Evolutionary conservation across 176 grass and related monocot genomes (phyloP), one percentile per base, ranked within the genome.

Genomic region (Cenchrus fungigraminus): DNA sequence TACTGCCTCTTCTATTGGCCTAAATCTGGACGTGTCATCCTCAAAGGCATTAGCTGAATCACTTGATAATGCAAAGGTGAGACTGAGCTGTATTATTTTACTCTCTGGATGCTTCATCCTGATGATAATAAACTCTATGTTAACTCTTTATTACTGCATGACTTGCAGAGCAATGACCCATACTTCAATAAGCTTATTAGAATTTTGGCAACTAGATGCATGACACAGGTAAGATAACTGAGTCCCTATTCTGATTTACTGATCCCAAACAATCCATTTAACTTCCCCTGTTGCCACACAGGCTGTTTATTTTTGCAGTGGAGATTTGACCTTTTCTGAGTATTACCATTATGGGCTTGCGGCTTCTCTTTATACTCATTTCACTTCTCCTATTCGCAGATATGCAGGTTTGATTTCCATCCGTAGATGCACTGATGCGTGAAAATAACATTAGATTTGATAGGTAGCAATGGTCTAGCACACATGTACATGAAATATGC

Each of bases 131-230:
- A 31, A 68, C 40, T 53, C 17, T 29, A 20, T 65, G 31, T 53
- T 90, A n/a, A 65, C 60, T 72, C 29, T 74, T 88, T 2, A 57
- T 82, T 89, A 66, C 72, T 85, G 52, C 81, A 74, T 86, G 58
- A 46, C 47, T 16, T 81, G 58, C 91, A 98, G 96, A 87, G 82
- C 58, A 86, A 95, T 86, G 96, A 98, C 86, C 96, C 96, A 60
- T 98, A 98, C 71, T 98, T 98, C 71, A 98, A 98, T 71, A 98
- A 98, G 88, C 91, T 95, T 83, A 92, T 98, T 66, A 94, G 97
- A 80, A 94, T 95, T 91, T 81, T 98, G 84, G 97, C 97, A 54
- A 98, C 97, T 86, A 90, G 91, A 94, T 98, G 97, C 93, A 98
- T 98, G 97, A 96, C 93, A 62, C 97, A 98, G 84, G 93, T 98